Evolutionary conservation across 805 yeast genomes (phyloP).

Genomic region (Kazachstania viticola): DNA sequence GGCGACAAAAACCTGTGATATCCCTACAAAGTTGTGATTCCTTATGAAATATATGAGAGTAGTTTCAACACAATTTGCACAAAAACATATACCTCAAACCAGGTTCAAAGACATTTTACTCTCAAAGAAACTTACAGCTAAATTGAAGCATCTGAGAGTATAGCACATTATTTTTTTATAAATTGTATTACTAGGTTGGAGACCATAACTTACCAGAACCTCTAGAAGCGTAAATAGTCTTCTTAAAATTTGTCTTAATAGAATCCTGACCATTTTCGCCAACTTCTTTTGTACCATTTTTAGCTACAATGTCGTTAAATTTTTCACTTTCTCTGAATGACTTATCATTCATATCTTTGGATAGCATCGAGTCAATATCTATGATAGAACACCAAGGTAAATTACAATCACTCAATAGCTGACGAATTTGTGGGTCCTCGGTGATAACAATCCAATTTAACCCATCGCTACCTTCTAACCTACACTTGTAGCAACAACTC

Average conservation of each 20-base stretch:
- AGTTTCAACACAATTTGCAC: too few species aligned
- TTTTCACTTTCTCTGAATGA: conserved; percentile 13
- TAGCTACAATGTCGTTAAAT: conserved; percentile 15
- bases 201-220: conserved; percentile 51
- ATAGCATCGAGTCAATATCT: conserved; percentile 18
- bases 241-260: conserved; percentile 34
- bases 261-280: conserved; percentile 23
- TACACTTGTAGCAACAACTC: conserved; percentile 45
- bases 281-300: conserved; percentile 13
- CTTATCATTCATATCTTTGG: conserved; percentile 16
- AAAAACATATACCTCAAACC: too few species aligned
- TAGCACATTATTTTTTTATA: too few species aligned
- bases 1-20: too few species aligned
- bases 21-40: too few species aligned
- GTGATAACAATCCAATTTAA: conserved; percentile 49
- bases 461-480: conserved; percentile 28
- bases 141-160: too few species aligned
- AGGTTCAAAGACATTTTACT: too few species aligned
- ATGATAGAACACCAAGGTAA: conserved; percentile 33
- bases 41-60: too few species aligned
- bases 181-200: too few species aligned
- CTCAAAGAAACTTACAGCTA: too few species aligned
- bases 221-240: conserved; percentile 47
- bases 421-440: conserved; percentile 51
- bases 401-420: conserved; percentile 39